phyloP scores from a whole-genome alignment of 495 filamentous ascomycete genomes.

The Polyplosphaeria fusca region DNA sequence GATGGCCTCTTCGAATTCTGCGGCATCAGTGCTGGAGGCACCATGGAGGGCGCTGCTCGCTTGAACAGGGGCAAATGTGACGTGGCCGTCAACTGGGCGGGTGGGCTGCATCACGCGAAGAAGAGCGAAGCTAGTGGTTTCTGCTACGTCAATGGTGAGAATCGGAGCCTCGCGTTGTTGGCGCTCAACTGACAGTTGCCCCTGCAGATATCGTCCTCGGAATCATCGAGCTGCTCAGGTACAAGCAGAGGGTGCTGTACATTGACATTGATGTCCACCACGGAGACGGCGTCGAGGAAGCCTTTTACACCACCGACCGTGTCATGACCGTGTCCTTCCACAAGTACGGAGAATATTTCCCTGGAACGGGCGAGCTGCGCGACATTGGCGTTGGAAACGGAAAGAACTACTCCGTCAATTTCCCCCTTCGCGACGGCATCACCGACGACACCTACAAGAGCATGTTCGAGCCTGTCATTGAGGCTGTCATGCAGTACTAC shows the following conservation, averaged over 20 bases:
- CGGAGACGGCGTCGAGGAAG: conserved; percentile 96
- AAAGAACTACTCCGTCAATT: conserved; percentile 95
- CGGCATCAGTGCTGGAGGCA: conserved; percentile 93
- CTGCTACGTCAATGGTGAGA: conserved; percentile 87
- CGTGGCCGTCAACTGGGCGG: conserved; percentile 96
- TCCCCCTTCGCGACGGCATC: conserved; percentile 93
- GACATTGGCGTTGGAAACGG: conserved; percentile 91
- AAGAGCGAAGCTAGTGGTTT: conserved; percentile 96
- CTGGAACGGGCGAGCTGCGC: conserved; percentile 90
- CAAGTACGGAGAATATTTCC: conserved; percentile 99
- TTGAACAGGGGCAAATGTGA: conserved; percentile 93
- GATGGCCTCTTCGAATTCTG: conserved; percentile 98
- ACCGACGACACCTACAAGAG: conserved; percentile 88
- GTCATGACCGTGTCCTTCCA: conserved; percentile 99
- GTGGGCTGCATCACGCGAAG: conserved; percentile 74
- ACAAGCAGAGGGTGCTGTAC: conserved; percentile 90
- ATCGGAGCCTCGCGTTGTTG: conserved; percentile 12
- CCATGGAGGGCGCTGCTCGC: conserved; percentile 93
- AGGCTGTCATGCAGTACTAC: conserved; percentile 93
- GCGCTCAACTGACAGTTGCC: background rate
- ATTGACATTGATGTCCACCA: conserved; percentile 99
- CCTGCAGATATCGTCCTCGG: conserved; percentile 91
- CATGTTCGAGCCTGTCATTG: conserved; percentile 93
- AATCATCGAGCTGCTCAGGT: conserved; percentile 91
- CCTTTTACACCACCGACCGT: conserved; percentile 94